Evolutionary conservation across 306 rosid species (phyloP).

Genomic region (Betula pendula): DNA sequence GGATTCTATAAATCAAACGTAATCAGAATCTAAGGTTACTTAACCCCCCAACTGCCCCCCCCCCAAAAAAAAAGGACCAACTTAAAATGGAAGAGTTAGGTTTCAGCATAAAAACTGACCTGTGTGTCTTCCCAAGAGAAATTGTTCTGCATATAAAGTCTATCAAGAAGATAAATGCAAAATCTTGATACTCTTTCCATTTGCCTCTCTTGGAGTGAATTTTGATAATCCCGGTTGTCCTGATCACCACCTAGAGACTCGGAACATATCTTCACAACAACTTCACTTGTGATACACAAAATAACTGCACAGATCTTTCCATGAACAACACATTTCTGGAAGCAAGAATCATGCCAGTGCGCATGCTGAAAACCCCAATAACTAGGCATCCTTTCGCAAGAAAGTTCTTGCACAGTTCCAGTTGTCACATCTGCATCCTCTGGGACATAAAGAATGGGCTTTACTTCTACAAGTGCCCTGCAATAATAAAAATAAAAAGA

Average conservation of each 20-base stretch:
- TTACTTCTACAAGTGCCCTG: conserved; percentile 86
- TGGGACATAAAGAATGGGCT: conserved; percentile 78
- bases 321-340: conserved; percentile 62
- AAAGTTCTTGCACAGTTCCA: conserved; percentile 31
- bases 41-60: neutral
- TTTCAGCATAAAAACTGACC: conserved; percentile 48
- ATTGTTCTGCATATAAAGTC: conserved; percentile 42
- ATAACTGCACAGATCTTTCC: conserved; percentile 65
- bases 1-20: neutral
- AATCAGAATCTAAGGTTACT: neutral
- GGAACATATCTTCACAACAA: conserved; percentile 52
- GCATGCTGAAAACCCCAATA: conserved; percentile 71
- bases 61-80: conserved; percentile 2
- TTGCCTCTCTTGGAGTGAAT: conserved; percentile 37
- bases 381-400: conserved; percentile 31
- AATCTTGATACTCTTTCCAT: conserved; percentile 65
- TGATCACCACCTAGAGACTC: conserved; percentile 36
- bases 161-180: conserved; percentile 73
- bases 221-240: conserved; percentile 32
- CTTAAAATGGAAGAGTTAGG: conserved; percentile 9
- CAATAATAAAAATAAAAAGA: conserved; percentile 28
- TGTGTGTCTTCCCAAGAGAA: conserved; percentile 74
- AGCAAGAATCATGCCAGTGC: conserved; percentile 73
- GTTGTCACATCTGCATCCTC: conserved; percentile 45
- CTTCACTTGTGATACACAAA: conserved; percentile 59